phyloP scores from a whole-genome alignment of 768 basidiomycete genomes.

The Hypholoma fasciculare region DNA sequence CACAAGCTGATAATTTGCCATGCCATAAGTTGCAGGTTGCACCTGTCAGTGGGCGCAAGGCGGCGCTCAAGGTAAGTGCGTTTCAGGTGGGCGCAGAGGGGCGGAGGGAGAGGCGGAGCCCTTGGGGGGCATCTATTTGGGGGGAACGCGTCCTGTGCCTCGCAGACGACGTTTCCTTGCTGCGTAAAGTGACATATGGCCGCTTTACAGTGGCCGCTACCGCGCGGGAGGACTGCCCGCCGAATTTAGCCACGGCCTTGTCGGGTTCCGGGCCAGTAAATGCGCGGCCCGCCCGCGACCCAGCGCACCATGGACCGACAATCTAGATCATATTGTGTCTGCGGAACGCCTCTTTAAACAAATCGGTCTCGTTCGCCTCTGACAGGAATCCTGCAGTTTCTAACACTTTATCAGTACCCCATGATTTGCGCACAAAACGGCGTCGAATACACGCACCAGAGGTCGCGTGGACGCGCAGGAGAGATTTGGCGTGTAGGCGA shows the following conservation, averaged over 20 bases:
- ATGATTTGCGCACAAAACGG: background rate
- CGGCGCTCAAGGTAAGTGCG: background rate
- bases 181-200: background rate
- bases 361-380: background rate
- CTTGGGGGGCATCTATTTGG: no score
- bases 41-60: background rate
- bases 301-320: background rate
- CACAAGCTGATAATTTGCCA: background rate
- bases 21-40: background rate
- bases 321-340: constrained; percentile 1
- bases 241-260: background rate
- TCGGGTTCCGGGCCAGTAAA: background rate
- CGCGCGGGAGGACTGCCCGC: background rate
- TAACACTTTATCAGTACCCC: background rate
- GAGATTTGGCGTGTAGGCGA: background rate
- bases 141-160: no score
- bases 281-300: background rate
- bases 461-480: background rate
- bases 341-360: background rate
- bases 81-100: no score
- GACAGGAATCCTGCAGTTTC: background rate
- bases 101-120: no score
- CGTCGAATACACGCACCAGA: background rate
- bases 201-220: background rate
- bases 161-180: no score